phyloP scores from a whole-genome alignment of 2,329 filamentous ascomycete genomes.

The Alternaria infectoria region DNA sequence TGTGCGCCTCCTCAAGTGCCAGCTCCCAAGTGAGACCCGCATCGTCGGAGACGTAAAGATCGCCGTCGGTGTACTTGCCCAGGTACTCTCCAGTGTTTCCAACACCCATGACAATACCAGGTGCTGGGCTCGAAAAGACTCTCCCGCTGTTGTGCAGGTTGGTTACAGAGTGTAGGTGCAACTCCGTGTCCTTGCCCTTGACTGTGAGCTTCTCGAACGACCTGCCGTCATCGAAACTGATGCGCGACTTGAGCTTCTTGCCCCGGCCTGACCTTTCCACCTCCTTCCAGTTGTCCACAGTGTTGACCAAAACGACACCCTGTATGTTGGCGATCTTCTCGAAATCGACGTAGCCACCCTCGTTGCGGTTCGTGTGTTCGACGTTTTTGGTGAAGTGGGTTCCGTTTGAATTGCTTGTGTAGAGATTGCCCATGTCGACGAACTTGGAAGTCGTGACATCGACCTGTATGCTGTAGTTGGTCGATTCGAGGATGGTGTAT shows the following conservation, averaged over 20 bases:
- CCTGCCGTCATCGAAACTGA: constrained; percentile 94
- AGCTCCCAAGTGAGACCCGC: constrained; percentile 85
- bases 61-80: constrained; percentile 72
- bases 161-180: constrained; percentile 94
- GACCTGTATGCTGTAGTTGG: constrained; percentile 96
- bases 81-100: constrained; percentile 85
- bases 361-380: constrained; percentile 88
- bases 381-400: constrained; percentile 94
- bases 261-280: constrained; percentile 60
- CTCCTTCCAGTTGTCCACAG: constrained; percentile 83
- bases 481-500: constrained; percentile 94
- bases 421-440: constrained; percentile 81
- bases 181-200: constrained; percentile 66
- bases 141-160: constrained; percentile 80
- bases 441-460: constrained; percentile 79
- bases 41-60: constrained; percentile 88
- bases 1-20: constrained; percentile 80
- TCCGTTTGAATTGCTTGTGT: constrained; percentile 96
- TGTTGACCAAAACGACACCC: constrained; percentile 89
- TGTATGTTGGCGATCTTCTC: constrained; percentile 92
- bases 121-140: constrained; percentile 91
- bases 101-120: constrained; percentile 90
- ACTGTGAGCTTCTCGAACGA: constrained; percentile 78
- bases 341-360: constrained; percentile 82
- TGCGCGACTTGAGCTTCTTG: constrained; percentile 78